These are phyloP conservation scores for Clitocybe nebularis DNA, from an alignment of 1,284 basidiomycete species.

Conservation along the genomic window DNA sequence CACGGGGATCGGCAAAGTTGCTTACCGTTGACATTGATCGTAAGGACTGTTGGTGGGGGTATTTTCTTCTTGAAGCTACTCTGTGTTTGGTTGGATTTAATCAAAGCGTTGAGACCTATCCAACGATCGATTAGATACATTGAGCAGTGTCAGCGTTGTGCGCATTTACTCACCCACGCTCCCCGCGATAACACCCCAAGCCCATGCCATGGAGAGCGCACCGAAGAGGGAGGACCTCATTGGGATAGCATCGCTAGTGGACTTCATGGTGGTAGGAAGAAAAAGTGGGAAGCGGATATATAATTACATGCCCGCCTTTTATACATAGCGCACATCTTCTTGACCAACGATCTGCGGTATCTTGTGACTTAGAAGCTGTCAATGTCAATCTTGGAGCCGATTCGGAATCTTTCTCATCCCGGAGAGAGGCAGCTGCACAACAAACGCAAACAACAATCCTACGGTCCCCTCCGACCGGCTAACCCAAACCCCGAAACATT, in stretches of 20 bases:
- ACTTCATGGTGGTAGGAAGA: slow-evolving; percentile 2
- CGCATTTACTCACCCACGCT: slow-evolving; percentile 18
- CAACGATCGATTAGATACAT: neutral
- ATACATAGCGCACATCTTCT: neutral
- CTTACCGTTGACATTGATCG: slow-evolving; percentile 32
- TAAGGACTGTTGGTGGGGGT: slow-evolving; percentile 24
- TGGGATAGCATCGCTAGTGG: slow-evolving; percentile 3
- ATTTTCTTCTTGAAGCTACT: slow-evolving; percentile 24
- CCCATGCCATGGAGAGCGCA: slow-evolving; percentile 23
- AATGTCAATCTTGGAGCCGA: too few species aligned
- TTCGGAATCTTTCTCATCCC: too few species aligned
- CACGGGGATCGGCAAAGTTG: neutral
- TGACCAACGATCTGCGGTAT: too few species aligned
- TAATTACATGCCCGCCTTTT: neutral
- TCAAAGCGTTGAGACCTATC: slow-evolving; percentile 36
- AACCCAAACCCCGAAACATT: too few species aligned
- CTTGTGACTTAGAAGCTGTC: too few species aligned
- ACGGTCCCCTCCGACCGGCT: too few species aligned
- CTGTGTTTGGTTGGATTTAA: slow-evolving; percentile 36
- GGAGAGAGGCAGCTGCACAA: too few species aligned
- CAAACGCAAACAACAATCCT: too few species aligned
- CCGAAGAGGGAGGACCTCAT: slow-evolving; percentile 18
- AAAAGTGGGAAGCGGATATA: neutral
- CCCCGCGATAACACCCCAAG: slow-evolving; percentile 23
- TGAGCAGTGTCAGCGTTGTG: neutral